These are phyloP conservation scores for Diversispora epigaea DNA, from an alignment of 192 early-diverging fungal genomes.

Conservation along the genomic window DNA sequence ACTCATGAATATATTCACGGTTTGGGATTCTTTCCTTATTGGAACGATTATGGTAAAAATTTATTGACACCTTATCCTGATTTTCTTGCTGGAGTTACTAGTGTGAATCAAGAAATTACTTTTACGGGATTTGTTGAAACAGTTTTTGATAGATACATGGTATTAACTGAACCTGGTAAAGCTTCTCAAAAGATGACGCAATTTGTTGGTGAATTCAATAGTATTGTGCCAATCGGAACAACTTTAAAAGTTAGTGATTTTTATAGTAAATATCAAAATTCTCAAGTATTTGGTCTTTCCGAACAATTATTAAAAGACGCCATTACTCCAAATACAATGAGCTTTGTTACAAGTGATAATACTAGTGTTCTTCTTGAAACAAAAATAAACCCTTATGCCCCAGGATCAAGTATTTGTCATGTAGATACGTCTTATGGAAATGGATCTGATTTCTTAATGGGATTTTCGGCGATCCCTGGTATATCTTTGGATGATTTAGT, in stretches of 20 bases:
- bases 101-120: background rate
- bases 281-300: background rate
- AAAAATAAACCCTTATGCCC: background rate
- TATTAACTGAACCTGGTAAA: background rate
- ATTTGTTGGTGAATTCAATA: background rate
- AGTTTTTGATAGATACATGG: slow-evolving; percentile 1
- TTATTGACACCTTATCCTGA: background rate
- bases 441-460: background rate
- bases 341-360: background rate
- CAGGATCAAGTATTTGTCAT: background rate
- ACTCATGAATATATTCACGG: slow-evolving; percentile 25
- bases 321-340: background rate
- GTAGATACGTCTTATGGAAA: background rate
- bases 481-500: background rate
- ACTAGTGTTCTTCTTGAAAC: slow-evolving; percentile 3
- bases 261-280: background rate
- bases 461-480: background rate
- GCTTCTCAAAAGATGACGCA: background rate
- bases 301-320: background rate
- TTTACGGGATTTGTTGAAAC: background rate
- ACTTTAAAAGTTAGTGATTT: background rate
- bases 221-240: background rate
- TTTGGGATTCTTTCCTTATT: background rate
- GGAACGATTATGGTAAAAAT: background rate
- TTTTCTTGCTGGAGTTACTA: background rate